Percentiles rank a stretch among this genome's conserved stretches.
Evolutionary conservation across 164 flowering plant species (phyloP).

Genomic region (Buxus sempervirens): DNA sequence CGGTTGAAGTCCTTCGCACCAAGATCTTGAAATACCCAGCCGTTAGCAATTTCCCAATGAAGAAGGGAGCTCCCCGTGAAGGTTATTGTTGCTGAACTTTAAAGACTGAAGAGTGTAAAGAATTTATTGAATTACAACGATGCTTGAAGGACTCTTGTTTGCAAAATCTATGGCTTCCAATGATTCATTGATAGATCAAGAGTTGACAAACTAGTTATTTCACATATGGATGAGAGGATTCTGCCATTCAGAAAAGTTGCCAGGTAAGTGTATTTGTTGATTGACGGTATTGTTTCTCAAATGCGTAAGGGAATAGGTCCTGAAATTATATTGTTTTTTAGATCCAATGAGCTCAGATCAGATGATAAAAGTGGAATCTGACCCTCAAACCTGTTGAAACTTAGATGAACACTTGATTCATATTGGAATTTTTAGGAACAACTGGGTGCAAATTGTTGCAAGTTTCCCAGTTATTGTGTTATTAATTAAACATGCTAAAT

Average conservation of each 20-base stretch:
- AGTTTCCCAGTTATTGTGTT: background rate
- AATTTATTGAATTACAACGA: no score
- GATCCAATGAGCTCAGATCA: background rate
- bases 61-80: no score
- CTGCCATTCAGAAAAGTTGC: conserved; percentile 20
- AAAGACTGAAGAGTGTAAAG: no score
- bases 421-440: background rate
- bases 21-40: background rate
- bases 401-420: background rate
- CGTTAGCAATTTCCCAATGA: no score
- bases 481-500: no score
- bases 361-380: conserved; percentile 18
- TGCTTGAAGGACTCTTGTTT: conserved; percentile 20
- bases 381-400: conserved; percentile 6
- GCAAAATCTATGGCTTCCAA: no score
- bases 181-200: conserved; percentile 21
- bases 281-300: background rate
- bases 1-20: no score
- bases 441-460: background rate
- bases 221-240: conserved; percentile 18
- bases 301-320: conserved; percentile 4
- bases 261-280: conserved; percentile 11
- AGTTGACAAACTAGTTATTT: background rate
- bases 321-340: conserved; percentile 2
- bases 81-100: no score